These are phyloP conservation scores for Pseudogymnoascus sp. DNA, from an alignment of 2,329 filamentous ascomycete species.

Conservation along the genomic window DNA sequence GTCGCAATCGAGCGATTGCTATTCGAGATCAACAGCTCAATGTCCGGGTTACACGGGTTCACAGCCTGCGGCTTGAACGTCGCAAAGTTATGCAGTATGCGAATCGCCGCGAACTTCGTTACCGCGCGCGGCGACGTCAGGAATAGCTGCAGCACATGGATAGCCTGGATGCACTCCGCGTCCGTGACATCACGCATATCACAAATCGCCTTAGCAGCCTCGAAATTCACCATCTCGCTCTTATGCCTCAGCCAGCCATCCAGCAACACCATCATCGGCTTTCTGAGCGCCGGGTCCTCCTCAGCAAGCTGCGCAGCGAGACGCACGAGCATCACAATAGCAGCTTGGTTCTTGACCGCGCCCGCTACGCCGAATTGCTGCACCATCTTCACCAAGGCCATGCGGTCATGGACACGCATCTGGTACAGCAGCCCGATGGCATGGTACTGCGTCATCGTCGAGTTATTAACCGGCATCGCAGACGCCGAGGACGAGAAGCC, in stretches of 20 bases:
- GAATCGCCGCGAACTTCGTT: constrained; percentile 94
- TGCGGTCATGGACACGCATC: constrained; percentile 94
- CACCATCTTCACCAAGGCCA: constrained; percentile 99
- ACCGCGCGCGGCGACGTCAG: constrained; percentile 90
- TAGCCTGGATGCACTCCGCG: constrained; percentile 80
- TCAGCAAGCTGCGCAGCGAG: constrained; percentile 89
- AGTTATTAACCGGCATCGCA: constrained; percentile 76
- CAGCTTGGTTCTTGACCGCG: constrained; percentile 89
- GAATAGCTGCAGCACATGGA: constrained; percentile 94
- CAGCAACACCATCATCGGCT: constrained; percentile 94
- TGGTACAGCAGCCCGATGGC: constrained; percentile 95
- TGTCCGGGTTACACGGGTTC: constrained; percentile 90
- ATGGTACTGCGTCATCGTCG: constrained; percentile 97
- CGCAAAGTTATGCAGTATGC: constrained; percentile 92
- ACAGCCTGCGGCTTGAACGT: constrained; percentile 93
- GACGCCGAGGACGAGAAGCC: constrained; percentile 78
- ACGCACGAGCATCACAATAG: constrained; percentile 84
- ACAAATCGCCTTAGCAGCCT: constrained; percentile 96
- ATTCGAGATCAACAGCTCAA: constrained; percentile 94
- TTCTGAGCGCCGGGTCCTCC: constrained; percentile 80
- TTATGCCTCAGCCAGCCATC: constrained; percentile 97
- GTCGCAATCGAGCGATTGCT: constrained; percentile 95
- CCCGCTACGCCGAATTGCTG: constrained; percentile 92
- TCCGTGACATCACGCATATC: constrained; percentile 91
- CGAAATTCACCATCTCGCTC: constrained; percentile 99